These are phyloP conservation scores for Vigna mungo DNA, from an alignment of 306 rosid genomes.

Conservation along the genomic window DNA sequence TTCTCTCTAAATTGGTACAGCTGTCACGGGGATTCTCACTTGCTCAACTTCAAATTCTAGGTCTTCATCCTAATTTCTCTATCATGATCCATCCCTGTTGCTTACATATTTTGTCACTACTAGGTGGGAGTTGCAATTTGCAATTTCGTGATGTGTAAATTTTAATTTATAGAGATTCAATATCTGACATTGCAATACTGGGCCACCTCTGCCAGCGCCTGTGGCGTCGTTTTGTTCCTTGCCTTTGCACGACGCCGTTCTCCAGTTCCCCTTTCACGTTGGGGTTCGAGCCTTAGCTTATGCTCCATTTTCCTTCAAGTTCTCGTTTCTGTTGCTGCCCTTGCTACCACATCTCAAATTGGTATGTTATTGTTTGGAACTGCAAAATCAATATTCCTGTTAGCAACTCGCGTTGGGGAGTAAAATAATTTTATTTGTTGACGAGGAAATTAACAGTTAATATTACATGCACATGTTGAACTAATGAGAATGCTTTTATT, in stretches of 20 bases:
- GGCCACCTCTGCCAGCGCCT: slow-evolving; percentile 81
- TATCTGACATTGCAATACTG: slow-evolving; percentile 85
- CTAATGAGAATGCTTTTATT: neutral
- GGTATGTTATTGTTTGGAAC: slow-evolving; percentile 56
- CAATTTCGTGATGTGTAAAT: slow-evolving; percentile 38
- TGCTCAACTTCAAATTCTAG: slow-evolving; percentile 61
- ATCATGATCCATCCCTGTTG: neutral
- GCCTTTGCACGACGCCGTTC: slow-evolving; percentile 44
- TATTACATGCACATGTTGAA: neutral
- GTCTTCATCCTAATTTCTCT: slow-evolving; percentile 40
- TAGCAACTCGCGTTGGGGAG: neutral
- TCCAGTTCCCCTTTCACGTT: slow-evolving; percentile 27
- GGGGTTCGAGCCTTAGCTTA: slow-evolving; percentile 61
- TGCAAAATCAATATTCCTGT: slow-evolving; percentile 4
- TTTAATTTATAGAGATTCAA: slow-evolving; percentile 66
- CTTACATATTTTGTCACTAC: neutral
- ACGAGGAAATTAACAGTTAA: neutral
- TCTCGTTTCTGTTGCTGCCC: slow-evolving; percentile 53
- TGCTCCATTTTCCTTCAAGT: slow-evolving; percentile 55
- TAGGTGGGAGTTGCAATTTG: neutral
- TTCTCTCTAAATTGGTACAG: slow-evolving; percentile 81
- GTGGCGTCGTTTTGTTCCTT: slow-evolving; percentile 68
- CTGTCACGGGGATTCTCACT: slow-evolving; percentile 63
- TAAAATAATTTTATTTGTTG: neutral
- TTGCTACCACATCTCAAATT: slow-evolving; percentile 55